Evolutionary conservation across 345 rosid genomes (phyloP), one percentile per base, ranked within the genome.

Genomic region (Rubroshorea leprosula): DNA sequence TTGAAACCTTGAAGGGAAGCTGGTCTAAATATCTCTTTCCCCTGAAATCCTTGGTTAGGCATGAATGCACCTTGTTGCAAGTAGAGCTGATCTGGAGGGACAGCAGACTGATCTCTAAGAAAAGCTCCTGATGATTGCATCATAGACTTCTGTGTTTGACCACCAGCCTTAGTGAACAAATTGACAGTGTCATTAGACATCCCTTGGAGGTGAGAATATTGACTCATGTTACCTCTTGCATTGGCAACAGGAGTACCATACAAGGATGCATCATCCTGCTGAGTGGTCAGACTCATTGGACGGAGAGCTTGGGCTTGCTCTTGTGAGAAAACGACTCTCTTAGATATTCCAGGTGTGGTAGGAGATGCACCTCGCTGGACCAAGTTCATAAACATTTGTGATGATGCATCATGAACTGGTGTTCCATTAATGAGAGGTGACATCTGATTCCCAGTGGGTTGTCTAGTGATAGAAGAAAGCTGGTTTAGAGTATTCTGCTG

Each of bases 371-470:
- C 72, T 16, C 62, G 70, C 65, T 78, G 89, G 35, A 63, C 62
- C 86, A 75, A 76, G 76, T 75, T 78, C 56, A 76, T 62, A 50
- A 74, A 72, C 66, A 76, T 69, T 43, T 72, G 72, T 51, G 90
- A 61, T 51, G 90, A 61, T 14, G 76, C 49, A 51, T 81, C 90
- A 23, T 72, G 75, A 20, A 83, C 60, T 61, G 87, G 86, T 15
- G 72, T 74, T 65, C 83, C 88, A 70, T 79, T 76, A 48, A 74
- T 74, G 5, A 78, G 65, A 54, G 80, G 68, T 45, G 72, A 50
- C 22, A 73, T 79, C 62, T 73, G 81, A 61, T 66, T 66, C 23
- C 64, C 78, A 15, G 64, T 69, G 52, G 66, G 66, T 62, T 77
- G 84, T 65, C 74, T 76, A 45, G 70, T 56, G 49, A 68, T 41